Evolutionary conservation across 805 yeast genomes (phyloP), one percentile per base, ranked within the genome.

Genomic region (Candida golubevii): DNA sequence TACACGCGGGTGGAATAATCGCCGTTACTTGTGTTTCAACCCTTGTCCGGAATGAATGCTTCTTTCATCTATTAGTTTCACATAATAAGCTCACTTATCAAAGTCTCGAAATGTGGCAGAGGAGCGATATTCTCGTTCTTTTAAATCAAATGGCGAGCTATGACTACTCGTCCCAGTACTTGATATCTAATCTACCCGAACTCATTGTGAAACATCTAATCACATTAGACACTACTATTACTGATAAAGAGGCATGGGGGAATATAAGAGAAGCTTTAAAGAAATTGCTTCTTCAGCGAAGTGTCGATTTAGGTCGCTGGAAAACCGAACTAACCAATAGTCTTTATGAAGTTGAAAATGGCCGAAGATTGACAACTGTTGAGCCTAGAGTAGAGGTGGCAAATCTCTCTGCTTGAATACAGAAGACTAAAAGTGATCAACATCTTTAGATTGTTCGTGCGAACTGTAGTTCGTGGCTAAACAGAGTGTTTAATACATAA

Each of bases 291-390:
- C 12, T 26, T 23, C 14, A 36, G 7, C 37, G 46, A 2, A 26
- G 37, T 2, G 30, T 42, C 8, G 49, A 41, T 13, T 36, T 48
- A 36, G 52, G 52, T 6, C n/a, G 23, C 23, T 48, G 52, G 52
- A 34, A 38, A 8, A 15, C 14, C 7, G 37, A 32, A 1, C 15
- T 48, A 18, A 13, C 37, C 4, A 34, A 27, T 3, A 23, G 43
- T 5, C 43, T 40, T 34, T 29, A 14, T 29, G 45, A 41, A 27
- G 44, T 47, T 40, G 36, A 38, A 15, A 41, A 38, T 33, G 48
- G 48, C 23, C 44, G 45, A 7, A 14, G 33, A 12, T 10, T 34
- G 2, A 7, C n/a, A 10, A 10, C n/a, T 32, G 15, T 35, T n/a
- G 40, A 35, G 38, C 48, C 51, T 8, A 44, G 39, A 28, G 51